Conservation (phyloP, 2,329 filamentous ascomycete genomes). For the Trichothecium sympodiale region DNA sequence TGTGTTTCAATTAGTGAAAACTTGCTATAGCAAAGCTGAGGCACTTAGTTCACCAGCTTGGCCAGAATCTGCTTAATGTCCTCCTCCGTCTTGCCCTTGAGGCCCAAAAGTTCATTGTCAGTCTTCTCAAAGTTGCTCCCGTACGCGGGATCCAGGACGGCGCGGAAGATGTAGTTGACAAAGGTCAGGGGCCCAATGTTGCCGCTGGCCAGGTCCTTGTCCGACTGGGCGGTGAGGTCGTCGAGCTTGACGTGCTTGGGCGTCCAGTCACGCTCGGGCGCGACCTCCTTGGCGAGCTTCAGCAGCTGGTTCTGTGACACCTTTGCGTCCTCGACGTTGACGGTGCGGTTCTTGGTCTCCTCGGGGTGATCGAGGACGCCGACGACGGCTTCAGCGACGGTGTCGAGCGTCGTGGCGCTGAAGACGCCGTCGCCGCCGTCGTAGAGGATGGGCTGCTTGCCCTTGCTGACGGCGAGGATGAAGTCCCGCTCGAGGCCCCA, state of each 20-base stretch:
- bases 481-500: conserved; percentile 35
- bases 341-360: conserved; percentile 39
- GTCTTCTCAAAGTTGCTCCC: conserved; percentile 21
- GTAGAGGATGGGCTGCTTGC: conserved; percentile 26
- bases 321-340: conserved; percentile 33
- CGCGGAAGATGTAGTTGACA: conserved; percentile 17
- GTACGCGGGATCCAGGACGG: conserved; percentile 20
- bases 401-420: conserved; percentile 33
- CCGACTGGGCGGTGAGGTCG: conserved; percentile 14
- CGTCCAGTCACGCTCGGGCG: conserved; percentile 33
- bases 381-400: conserved; percentile 35
- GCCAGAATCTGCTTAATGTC: conserved; percentile 23
- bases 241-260: conserved; percentile 24
- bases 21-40: too few species aligned
- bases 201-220: conserved; percentile 19
- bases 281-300: conserved; percentile 34
- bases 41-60: conserved; percentile 6
- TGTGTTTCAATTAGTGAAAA: too few species aligned
- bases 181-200: conserved; percentile 17
- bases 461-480: conserved; percentile 27
- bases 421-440: conserved; percentile 39
- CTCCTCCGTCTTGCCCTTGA: conserved; percentile 27
- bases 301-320: conserved; percentile 34
- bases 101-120: conserved; percentile 33
- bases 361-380: conserved; percentile 35